Conservation (phyloP, 179 eudicot species). For the Drosera spatulata region DNA sequence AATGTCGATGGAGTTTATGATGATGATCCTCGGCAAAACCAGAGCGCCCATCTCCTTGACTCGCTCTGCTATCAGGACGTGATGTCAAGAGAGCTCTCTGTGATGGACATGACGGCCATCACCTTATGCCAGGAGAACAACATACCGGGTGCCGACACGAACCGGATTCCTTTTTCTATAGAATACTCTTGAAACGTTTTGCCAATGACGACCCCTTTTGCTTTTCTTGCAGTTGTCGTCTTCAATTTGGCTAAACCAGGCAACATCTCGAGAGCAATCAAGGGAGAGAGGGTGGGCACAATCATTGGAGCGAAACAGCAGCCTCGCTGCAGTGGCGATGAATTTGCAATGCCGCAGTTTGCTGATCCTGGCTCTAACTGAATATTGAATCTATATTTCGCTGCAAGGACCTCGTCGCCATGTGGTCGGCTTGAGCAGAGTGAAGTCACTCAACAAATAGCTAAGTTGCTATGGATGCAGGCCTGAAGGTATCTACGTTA, state of each 20-base stretch:
- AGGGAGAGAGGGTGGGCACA: conserved; percentile 88
- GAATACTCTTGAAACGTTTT: no score
- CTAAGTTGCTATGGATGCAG: no score
- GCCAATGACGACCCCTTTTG: no score
- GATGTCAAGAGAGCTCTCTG: conserved; percentile 72
- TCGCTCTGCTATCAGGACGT: conserved; percentile 85
- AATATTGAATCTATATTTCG: no score
- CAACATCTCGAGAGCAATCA: conserved; percentile 79
- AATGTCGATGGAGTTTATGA: conserved; percentile 88
- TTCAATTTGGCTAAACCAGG: conserved; percentile 79
- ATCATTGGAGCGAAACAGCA: conserved; percentile 55
- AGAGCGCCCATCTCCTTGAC: conserved; percentile 75
- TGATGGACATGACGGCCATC: conserved; percentile 97
- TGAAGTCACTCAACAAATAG: no score
- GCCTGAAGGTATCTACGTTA: no score
- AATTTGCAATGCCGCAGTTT: no score
- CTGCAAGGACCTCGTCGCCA: no score
- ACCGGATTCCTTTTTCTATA: neutral
- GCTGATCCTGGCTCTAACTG: no score
- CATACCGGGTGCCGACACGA: conserved; percentile 54
- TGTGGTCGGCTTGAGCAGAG: no score
- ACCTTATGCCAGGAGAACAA: conserved; percentile 97
- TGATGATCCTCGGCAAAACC: conserved; percentile 64
- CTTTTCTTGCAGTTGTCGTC: conserved; percentile 54
- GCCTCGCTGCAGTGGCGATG: conserved; percentile 16